Evolutionary conservation across 768 basidiomycete genomes (phyloP).

Genomic region (Gymnopilus dilepis): DNA sequence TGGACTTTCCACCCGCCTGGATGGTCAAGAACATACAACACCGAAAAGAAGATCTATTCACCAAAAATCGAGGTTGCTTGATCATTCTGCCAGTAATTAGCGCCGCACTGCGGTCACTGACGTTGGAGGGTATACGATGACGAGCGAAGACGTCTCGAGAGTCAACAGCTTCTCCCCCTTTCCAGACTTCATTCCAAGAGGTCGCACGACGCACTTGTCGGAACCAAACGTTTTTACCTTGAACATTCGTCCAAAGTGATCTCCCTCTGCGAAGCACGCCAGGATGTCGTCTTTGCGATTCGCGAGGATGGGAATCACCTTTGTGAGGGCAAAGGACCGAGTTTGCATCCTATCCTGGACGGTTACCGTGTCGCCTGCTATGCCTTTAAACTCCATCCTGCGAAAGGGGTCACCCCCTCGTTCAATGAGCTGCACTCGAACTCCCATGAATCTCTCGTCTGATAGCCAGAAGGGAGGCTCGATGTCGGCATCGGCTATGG

Average conservation of each 20-base stretch:
- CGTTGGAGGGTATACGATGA: not conserved
- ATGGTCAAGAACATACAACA: too few species aligned
- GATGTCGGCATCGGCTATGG: not conserved
- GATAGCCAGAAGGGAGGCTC: not conserved
- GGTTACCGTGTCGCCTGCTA: not conserved
- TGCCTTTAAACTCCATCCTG: not conserved
- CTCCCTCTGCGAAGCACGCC: not conserved
- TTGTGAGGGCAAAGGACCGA: not conserved
- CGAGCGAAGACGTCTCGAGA: not conserved
- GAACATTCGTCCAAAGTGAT: not conserved
- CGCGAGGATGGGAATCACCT: not conserved
- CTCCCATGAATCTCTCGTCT: not conserved
- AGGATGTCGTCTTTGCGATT: not conserved
- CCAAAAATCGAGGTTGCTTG: too few species aligned
- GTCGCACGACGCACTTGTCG: not conserved
- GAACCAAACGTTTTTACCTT: not conserved
- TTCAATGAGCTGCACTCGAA: not conserved
- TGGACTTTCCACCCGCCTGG: too few species aligned
- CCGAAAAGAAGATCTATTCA: too few species aligned
- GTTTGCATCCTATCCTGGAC: not conserved
- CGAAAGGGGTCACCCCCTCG: not conserved
- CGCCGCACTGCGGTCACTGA: not conserved
- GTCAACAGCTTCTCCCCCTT: not conserved
- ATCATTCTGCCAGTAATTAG: too few species aligned
- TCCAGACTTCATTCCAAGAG: not conserved